Evolutionary conservation across 768 basidiomycete genomes (phyloP).

Genomic region (Agaricus sinodeliciosus): DNA sequence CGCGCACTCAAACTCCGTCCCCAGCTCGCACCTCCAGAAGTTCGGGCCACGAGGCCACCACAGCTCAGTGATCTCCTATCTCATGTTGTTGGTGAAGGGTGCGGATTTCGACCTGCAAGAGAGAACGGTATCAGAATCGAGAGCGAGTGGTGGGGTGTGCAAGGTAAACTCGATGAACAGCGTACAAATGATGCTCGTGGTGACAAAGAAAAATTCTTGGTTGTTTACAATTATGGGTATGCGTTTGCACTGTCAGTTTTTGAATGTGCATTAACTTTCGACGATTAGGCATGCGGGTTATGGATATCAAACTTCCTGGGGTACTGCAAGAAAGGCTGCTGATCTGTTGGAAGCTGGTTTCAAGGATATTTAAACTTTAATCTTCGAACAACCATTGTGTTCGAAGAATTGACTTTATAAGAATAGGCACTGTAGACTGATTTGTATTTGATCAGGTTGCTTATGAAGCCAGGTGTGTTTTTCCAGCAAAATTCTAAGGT

Average conservation of each 20-base stretch:
- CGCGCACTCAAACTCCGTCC: slow-evolving; percentile 46
- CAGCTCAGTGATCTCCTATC: slow-evolving; percentile 43
- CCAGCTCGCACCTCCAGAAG: slow-evolving; percentile 49
- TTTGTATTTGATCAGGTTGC: too few species aligned
- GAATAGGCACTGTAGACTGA: too few species aligned
- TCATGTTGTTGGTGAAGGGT: slow-evolving; percentile 45
- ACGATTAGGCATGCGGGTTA: slow-evolving; percentile 16
- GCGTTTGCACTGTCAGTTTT: slow-evolving; percentile 3
- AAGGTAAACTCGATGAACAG: slow-evolving; percentile 2
- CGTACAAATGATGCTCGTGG: slow-evolving; percentile 13
- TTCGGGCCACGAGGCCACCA: slow-evolving; percentile 38
- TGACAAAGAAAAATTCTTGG: slow-evolving; percentile 14
- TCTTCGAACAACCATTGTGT: too few species aligned
- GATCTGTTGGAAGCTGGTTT: slow-evolving; percentile 16
- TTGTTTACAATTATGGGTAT: slow-evolving; percentile 29
- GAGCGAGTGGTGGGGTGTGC: slow-evolving; percentile 25
- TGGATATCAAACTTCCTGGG: slow-evolving; percentile 19
- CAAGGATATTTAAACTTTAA: slow-evolving; percentile 2
- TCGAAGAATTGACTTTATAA: too few species aligned
- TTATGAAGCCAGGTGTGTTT: too few species aligned
- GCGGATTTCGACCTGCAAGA: slow-evolving; percentile 49
- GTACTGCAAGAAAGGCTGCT: slow-evolving; percentile 15
- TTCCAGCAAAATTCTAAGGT: too few species aligned
- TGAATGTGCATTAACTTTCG: neutral
- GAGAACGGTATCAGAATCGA: slow-evolving; percentile 59